Evolutionary conservation across 2,329 filamentous ascomycete genomes (phyloP).

Genomic region (Penicillium brasilianum): DNA sequence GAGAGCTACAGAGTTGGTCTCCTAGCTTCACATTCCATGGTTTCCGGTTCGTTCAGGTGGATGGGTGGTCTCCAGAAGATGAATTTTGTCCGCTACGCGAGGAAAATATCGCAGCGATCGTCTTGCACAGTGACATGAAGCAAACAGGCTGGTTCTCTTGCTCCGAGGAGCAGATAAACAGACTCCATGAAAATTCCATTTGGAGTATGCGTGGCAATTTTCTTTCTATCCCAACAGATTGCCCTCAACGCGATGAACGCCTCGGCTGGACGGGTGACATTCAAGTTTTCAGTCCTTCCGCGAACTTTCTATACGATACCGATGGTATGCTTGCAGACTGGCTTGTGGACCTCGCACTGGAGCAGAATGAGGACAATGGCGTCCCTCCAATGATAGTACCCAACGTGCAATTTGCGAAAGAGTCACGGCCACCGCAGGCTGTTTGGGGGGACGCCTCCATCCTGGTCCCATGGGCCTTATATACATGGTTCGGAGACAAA

Average conservation of each 20-base stretch:
- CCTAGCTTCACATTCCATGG: slow-evolving; percentile 60
- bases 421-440: slow-evolving; percentile 31
- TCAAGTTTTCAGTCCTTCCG: slow-evolving; percentile 57
- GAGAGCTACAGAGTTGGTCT: slow-evolving; percentile 44
- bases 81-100: slow-evolving; percentile 3
- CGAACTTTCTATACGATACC: slow-evolving; percentile 60
- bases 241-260: slow-evolving; percentile 61
- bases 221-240: slow-evolving; percentile 62
- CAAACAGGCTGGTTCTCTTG: slow-evolving; percentile 58
- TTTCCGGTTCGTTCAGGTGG: slow-evolving; percentile 53
- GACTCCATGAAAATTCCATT: slow-evolving; percentile 59
- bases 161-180: slow-evolving; percentile 58
- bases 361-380: slow-evolving; percentile 36
- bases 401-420: slow-evolving; percentile 26
- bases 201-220: slow-evolving; percentile 67
- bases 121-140: slow-evolving; percentile 60
- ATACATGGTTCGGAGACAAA: slow-evolving; percentile 41
- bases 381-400: slow-evolving; percentile 42
- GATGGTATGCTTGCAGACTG: slow-evolving; percentile 57
- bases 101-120: slow-evolving; percentile 25
- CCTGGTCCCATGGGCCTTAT: slow-evolving; percentile 43
- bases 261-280: slow-evolving; percentile 61
- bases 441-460: slow-evolving; percentile 50
- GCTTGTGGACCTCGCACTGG: slow-evolving; percentile 54
- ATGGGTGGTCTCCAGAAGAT: slow-evolving; percentile 20